These are phyloP conservation scores for Xylariomycetidae sp. DNA, from an alignment of 2,329 filamentous ascomycete genomes.

Conservation along the genomic window DNA sequence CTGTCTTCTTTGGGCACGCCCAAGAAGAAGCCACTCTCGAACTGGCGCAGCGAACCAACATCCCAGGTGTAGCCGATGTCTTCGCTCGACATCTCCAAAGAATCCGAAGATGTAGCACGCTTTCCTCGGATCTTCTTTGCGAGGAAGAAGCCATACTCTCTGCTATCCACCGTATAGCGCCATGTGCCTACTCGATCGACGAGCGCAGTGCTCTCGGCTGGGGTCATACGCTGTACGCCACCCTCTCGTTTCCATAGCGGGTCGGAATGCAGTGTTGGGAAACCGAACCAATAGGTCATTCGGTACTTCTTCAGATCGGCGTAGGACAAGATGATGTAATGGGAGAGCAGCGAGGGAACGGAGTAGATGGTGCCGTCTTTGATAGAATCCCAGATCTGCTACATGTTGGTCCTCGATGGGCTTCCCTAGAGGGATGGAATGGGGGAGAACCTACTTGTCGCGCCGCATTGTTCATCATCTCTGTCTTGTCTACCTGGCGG, in stretches of 20 bases:
- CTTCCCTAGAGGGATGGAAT: background rate
- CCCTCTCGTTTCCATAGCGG: conserved; percentile 68
- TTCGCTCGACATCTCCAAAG: conserved; percentile 47
- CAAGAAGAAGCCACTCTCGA: conserved; percentile 84
- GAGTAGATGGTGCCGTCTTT: conserved; percentile 95
- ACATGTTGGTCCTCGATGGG: too few relatives aligned
- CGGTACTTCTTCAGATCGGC: conserved; percentile 96
- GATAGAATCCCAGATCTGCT: conserved; percentile 95
- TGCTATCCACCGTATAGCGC: conserved; percentile 72
- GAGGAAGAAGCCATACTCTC: conserved; percentile 94
- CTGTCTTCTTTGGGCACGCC: conserved; percentile 64
- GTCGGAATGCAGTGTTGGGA: conserved; percentile 86
- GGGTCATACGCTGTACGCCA: conserved; percentile 49
- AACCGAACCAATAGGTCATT: conserved; percentile 98
- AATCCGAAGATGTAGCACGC: conserved; percentile 21
- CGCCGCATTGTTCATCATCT: conserved; percentile 72
- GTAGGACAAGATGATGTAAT: conserved; percentile 84
- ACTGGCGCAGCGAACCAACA: conserved; percentile 68
- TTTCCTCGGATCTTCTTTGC: conserved; percentile 62
- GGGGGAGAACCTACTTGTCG: conserved; percentile 54
- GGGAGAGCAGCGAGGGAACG: conserved; percentile 82
- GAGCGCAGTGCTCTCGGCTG: conserved; percentile 68
- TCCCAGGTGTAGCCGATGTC: conserved; percentile 67
- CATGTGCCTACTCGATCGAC: conserved; percentile 83
- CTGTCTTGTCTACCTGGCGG: conserved; percentile 71